Conservation (phyloP, 2,329 filamentous ascomycete genomes). For the Neurospora crassa region DNA sequence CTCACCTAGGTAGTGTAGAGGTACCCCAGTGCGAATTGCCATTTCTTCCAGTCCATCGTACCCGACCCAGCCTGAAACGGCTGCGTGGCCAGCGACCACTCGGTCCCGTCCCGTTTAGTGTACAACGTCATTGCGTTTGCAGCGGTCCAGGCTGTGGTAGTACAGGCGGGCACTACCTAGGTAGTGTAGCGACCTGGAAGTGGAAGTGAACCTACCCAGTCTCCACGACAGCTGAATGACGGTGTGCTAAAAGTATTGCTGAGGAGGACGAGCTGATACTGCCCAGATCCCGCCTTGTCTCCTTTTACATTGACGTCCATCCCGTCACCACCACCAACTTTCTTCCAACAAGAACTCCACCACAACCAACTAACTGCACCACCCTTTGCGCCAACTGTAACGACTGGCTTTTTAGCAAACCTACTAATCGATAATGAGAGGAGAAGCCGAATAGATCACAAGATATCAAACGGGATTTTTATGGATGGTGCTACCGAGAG, state of each 20-base stretch:
- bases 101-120: too few relatives aligned
- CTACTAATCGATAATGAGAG: background rate
- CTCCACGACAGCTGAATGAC: background rate
- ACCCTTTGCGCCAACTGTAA: background rate
- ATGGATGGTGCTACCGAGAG: background rate
- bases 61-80: background rate
- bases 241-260: background rate
- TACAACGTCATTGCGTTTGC: background rate
- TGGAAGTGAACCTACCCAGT: background rate
- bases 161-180: too few relatives aligned
- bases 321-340: background rate
- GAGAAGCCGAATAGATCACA: background rate
- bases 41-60: background rate
- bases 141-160: background rate
- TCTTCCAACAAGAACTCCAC: background rate
- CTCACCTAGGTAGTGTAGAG: background rate
- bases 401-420: background rate
- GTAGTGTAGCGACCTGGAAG: background rate
- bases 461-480: background rate
- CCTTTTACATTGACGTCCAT: background rate
- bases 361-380: background rate
- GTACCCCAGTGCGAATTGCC: background rate
- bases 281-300: background rate
- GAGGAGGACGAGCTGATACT: background rate
- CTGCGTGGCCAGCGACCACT: too few relatives aligned